Evolutionary conservation across 495 filamentous ascomycete species (phyloP), one percentile per base, ranked within the genome.

Genomic region (Corynascus novoguineensis): DNA sequence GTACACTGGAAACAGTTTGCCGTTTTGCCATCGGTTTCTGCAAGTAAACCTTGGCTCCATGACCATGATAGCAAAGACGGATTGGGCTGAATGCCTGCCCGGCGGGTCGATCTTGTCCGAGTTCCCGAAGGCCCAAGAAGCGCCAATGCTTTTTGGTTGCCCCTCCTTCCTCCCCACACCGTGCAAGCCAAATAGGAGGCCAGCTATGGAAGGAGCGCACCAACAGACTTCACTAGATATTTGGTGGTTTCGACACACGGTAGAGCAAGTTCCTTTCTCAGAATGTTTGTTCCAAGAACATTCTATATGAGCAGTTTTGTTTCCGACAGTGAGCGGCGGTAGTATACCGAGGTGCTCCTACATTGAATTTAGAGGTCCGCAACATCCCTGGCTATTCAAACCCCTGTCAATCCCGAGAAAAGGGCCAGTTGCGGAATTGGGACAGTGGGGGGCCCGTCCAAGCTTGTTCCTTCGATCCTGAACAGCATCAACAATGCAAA

Each of bases 51-150:
- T n/a, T n/a, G n/a, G n/a, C n/a, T n/a, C n/a, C n/a, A n/a, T n/a
- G n/a, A n/a, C n/a, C n/a, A n/a, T n/a, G n/a, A n/a, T n/a, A n/a
- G n/a, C n/a, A n/a, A n/a, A n/a, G n/a, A n/a, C n/a, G 4, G 3
- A 24, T 25, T 38, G 11, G 37, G 14, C 11, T 25, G 32, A 25
- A 6, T 2, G 31, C n/a, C 8, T 45, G 27, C 15, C 37, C 6
- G 5, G 38, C 50, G 51, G 51, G 51, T 34, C 17, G 40, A 25
- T 54, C 29, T 45, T 45, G 40, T 6, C 51, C 51, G 40, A 45
- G 40, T 2, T 54, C 19, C 28, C 5, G n/a, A n/a, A n/a, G n/a
- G n/a, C n/a, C n/a, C n/a, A n/a, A n/a, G n/a, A n/a, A n/a, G n/a
- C n/a, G n/a, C n/a, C n/a, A n/a, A n/a, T n/a, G n/a, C n/a, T n/a